phyloP scores from a whole-genome alignment of 2,329 filamentous ascomycete species.

The Capronia americana region DNA sequence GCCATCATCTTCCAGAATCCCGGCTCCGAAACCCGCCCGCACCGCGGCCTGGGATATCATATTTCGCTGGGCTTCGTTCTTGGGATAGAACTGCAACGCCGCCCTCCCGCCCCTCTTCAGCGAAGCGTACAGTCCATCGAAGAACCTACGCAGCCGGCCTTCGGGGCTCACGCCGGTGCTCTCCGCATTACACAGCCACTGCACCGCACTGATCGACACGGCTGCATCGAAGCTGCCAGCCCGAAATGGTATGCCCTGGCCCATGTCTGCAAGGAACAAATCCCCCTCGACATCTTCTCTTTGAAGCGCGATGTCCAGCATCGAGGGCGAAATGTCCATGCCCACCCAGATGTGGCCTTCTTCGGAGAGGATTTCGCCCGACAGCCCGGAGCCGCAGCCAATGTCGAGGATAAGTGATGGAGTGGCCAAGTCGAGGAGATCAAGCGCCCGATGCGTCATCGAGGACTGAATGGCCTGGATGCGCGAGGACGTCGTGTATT shows the following conservation, averaged over 20 bases:
- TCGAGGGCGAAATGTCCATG: conserved; percentile 93
- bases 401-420: conserved; percentile 93
- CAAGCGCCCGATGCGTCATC: conserved; percentile 93
- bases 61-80: conserved; percentile 86
- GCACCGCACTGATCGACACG: conserved; percentile 93
- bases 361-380: conserved; percentile 87
- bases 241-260: conserved; percentile 92
- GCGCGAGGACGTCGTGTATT: conserved; percentile 95
- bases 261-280: conserved; percentile 91
- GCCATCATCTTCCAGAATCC: conserved; percentile 91
- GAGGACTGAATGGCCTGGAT: conserved; percentile 94
- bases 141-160: conserved; percentile 81
- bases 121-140: conserved; percentile 87
- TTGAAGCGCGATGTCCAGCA: conserved; percentile 94
- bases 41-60: conserved; percentile 94
- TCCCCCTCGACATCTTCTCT: conserved; percentile 86
- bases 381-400: conserved; percentile 94
- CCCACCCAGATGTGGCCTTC: conserved; percentile 94
- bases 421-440: conserved; percentile 79
- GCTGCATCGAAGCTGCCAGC: conserved; percentile 93
- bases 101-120: conserved; percentile 84
- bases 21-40: conserved; percentile 92
- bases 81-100: conserved; percentile 97
- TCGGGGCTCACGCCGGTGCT: conserved; percentile 68
- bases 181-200: conserved; percentile 98